Percentiles rank a stretch among this genome's conserved stretches.
phyloP scores from a whole-genome alignment of 2,329 filamentous ascomycete species.

The Emydomyces testavorans region DNA sequence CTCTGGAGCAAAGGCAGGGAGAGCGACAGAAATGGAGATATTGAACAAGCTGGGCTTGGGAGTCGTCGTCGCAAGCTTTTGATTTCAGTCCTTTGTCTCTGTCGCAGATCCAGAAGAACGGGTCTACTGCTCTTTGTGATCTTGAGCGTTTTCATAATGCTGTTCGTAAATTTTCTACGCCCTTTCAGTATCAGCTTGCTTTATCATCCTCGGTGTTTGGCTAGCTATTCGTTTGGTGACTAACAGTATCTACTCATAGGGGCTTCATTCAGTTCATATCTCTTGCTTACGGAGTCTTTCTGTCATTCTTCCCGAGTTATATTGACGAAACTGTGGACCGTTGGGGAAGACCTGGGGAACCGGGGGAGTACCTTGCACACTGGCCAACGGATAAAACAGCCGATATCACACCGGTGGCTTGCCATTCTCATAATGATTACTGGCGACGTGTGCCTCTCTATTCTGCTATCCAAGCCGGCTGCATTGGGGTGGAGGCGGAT shows the following conservation, averaged over 20 bases:
- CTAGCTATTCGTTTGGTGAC: neutral
- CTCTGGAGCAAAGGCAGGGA: neutral
- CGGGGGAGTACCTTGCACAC: slow-evolving; percentile 26
- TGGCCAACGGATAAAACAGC: slow-evolving; percentile 42
- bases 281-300: slow-evolving; percentile 28
- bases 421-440: slow-evolving; percentile 51
- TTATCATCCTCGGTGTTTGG: too few relatives aligned
- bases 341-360: slow-evolving; percentile 33
- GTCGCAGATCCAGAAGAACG: slow-evolving; percentile 6
- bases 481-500: slow-evolving; percentile 47
- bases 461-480: slow-evolving; percentile 45
- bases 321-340: slow-evolving; percentile 27
- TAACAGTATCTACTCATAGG: slow-evolving; percentile 18
- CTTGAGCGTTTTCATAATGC: neutral
- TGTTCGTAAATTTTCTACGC: too few relatives aligned
- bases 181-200: too few relatives aligned
- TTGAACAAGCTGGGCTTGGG: neutral
- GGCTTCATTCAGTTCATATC: slow-evolving; percentile 34
- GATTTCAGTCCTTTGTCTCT: neutral
- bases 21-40: neutral
- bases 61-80: neutral
- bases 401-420: slow-evolving; percentile 40
- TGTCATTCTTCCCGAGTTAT: slow-evolving; percentile 33
- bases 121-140: slow-evolving; percentile 2
- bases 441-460: slow-evolving; percentile 45